Evolutionary conservation across 2,329 filamentous ascomycete species (phyloP).

Genomic region (Ascosphaera aggregata): DNA sequence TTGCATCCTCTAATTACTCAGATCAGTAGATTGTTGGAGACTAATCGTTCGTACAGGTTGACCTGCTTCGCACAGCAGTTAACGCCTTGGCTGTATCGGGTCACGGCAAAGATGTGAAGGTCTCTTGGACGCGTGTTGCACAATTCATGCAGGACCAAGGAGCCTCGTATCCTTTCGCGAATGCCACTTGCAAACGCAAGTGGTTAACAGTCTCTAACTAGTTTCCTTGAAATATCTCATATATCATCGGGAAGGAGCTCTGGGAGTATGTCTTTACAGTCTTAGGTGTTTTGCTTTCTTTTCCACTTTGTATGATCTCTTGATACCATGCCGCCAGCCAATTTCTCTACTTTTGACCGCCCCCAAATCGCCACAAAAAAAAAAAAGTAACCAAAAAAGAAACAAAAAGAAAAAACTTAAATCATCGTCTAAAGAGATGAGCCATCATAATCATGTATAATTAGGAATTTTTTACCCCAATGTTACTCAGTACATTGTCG

Average conservation of each 20-base stretch:
- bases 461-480: slow-evolving; percentile 15
- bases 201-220: slow-evolving; percentile 29
- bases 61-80: slow-evolving; percentile 19
- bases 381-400: no score
- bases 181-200: slow-evolving; percentile 39
- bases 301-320: no score
- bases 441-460: no score
- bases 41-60: slow-evolving; percentile 10
- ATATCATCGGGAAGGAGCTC: no score
- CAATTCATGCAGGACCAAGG: slow-evolving; percentile 28
- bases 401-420: no score
- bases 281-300: no score
- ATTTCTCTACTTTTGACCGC: no score
- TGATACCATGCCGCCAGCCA: no score
- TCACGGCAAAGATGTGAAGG: slow-evolving; percentile 15
- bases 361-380: no score
- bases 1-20: not conserved
- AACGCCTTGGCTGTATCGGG: slow-evolving; percentile 1
- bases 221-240: no score
- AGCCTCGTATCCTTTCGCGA: slow-evolving; percentile 35
- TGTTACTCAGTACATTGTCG: slow-evolving; percentile 18
- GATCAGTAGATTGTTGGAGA: not conserved
- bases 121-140: slow-evolving; percentile 36
- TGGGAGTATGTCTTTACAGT: no score
- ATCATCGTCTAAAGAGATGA: no score